phyloP scores from a whole-genome alignment of 345 rosid genomes.

The Laguncularia racemosa region DNA sequence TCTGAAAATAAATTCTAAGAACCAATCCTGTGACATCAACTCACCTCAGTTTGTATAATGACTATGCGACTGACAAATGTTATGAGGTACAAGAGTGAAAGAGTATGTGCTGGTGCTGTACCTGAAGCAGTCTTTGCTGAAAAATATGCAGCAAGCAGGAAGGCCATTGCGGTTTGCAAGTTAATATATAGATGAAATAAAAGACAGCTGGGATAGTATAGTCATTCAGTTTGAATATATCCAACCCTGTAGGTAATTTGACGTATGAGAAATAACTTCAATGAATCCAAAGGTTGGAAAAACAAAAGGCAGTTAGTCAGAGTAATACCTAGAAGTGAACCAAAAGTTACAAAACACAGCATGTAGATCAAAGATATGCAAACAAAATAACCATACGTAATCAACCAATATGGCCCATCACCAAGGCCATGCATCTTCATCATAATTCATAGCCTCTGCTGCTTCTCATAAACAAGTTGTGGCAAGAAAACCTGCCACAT shows the following conservation, averaged over 20 bases:
- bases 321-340: constrained; percentile 58
- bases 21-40: no score
- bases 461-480: constrained; percentile 74
- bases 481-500: constrained; percentile 51
- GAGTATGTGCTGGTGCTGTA: constrained; percentile 10
- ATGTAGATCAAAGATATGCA: constrained; percentile 51
- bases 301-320: not conserved
- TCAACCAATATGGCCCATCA: constrained; percentile 89
- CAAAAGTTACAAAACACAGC: constrained; percentile 60
- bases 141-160: constrained; percentile 59
- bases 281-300: not conserved
- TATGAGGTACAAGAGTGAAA: no score
- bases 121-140: constrained; percentile 86
- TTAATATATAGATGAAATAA: constrained; percentile 66
- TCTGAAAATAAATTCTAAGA: no score
- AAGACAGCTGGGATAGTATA: constrained; percentile 63
- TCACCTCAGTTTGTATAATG: not conserved
- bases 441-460: constrained; percentile 72
- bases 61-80: no score
- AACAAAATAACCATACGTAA: constrained; percentile 76
- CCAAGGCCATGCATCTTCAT: constrained; percentile 99
- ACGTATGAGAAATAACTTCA: constrained; percentile 11
- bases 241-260: constrained; percentile 51
- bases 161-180: constrained; percentile 76
- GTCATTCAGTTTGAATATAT: constrained; percentile 65